These are phyloP conservation scores for Vanderwaltozyma yarrowii DNA, from an alignment of 805 yeast species.

Conservation along the genomic window DNA sequence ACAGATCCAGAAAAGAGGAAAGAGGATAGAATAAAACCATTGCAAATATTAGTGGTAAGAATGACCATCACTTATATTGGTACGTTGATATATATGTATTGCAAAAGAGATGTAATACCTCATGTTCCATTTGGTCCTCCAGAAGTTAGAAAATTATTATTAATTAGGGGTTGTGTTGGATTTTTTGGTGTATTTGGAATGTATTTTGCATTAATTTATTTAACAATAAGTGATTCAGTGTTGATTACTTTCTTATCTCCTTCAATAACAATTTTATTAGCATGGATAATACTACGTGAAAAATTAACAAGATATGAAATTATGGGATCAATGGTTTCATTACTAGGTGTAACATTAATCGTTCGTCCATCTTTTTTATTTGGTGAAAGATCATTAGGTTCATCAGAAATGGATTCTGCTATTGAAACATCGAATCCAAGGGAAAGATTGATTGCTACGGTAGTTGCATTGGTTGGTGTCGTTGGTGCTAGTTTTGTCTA, in stretches of 20 bases:
- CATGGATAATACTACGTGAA: constrained; percentile 57
- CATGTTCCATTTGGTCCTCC: constrained; percentile 66
- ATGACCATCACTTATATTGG: constrained; percentile 60
- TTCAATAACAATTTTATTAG: constrained; percentile 60
- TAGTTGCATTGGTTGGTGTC: constrained; percentile 54
- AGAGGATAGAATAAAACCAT: constrained; percentile 46
- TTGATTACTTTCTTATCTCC: constrained; percentile 72
- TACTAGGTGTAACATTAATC: constrained; percentile 65
- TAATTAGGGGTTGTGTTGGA: constrained; percentile 59
- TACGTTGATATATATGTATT: constrained; percentile 45
- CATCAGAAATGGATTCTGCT: neutral
- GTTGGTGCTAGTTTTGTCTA: constrained; percentile 59
- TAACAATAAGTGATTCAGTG: constrained; percentile 69
- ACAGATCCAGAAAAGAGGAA: constrained; percentile 44
- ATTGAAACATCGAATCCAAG: constrained; percentile 29
- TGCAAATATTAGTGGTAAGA: constrained; percentile 65
- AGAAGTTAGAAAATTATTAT: constrained; percentile 40
- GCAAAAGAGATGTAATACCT: constrained; percentile 34
- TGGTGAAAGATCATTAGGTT: constrained; percentile 25
- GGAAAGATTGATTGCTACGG: constrained; percentile 47
- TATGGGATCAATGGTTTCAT: constrained; percentile 52
- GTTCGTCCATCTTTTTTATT: constrained; percentile 78
- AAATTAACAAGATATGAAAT: constrained; percentile 55
- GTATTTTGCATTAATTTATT: constrained; percentile 60
- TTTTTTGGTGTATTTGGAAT: constrained; percentile 69